These are phyloP conservation scores for Jacaranda mimosifolia DNA, from an alignment of 257 asterid genomes.

Conservation along the genomic window DNA sequence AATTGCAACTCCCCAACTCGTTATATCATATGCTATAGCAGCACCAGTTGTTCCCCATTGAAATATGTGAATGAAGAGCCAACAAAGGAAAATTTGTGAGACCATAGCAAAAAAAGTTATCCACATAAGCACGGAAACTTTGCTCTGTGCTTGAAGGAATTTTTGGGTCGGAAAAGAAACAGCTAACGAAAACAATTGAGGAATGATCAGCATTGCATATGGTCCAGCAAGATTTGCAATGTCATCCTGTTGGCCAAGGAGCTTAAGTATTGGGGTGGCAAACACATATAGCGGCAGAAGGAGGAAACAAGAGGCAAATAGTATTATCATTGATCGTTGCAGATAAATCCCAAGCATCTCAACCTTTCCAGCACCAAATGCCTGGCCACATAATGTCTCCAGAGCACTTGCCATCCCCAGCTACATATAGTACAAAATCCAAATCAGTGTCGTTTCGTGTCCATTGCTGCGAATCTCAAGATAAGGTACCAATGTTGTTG, in stretches of 20 bases:
- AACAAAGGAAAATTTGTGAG: constrained; percentile 29
- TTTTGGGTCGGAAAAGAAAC: constrained; percentile 53
- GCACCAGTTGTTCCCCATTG: constrained; percentile 57
- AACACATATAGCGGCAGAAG: constrained; percentile 50
- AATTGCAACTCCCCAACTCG: constrained; percentile 54
- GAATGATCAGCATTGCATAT: constrained; percentile 44
- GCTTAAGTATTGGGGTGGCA: constrained; percentile 48
- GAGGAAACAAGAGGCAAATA: constrained; percentile 35
- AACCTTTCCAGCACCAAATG: constrained; percentile 54
- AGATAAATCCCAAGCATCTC: constrained; percentile 55
- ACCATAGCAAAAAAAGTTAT: constrained; percentile 44
- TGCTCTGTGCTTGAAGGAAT: constrained; percentile 69
- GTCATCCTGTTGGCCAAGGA: constrained; percentile 56
- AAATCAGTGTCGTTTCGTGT: not conserved
- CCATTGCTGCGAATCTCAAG: not conserved
- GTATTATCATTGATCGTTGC: constrained; percentile 53
- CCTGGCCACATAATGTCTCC: constrained; percentile 51
- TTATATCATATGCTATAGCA: constrained; percentile 48
- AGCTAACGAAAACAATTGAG: constrained; percentile 53
- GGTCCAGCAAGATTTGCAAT: constrained; percentile 59
- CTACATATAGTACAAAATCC: constrained; percentile 31
- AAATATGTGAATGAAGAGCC: constrained; percentile 51
- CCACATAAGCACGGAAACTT: constrained; percentile 52
- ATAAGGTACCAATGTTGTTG: not conserved
- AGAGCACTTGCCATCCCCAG: constrained; percentile 52